phyloP scores from a whole-genome alignment of 2,329 filamentous ascomycete genomes.

The Fusarium neocosmosporiellum region DNA sequence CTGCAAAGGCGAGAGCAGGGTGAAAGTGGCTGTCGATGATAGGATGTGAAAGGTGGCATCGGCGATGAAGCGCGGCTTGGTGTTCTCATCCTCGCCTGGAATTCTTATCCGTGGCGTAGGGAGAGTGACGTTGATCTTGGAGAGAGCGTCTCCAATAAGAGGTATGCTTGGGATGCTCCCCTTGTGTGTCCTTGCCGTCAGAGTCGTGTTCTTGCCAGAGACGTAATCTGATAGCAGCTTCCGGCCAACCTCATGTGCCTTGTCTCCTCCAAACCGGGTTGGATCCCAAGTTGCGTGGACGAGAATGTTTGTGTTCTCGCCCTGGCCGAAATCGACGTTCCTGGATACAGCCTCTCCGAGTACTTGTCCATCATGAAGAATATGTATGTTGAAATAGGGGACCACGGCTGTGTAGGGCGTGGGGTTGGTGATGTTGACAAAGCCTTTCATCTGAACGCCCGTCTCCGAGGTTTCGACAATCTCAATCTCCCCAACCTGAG shows the following conservation, averaged over 20 bases:
- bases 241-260: constrained; percentile 71
- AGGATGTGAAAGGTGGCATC: constrained; percentile 88
- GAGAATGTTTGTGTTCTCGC: constrained; percentile 76
- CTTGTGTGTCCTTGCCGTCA: constrained; percentile 78
- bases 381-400: constrained; percentile 82
- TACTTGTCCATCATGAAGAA: constrained; percentile 77
- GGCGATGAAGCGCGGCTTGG: constrained; percentile 76
- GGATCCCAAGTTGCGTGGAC: constrained; percentile 83
- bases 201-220: constrained; percentile 85
- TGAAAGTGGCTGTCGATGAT: constrained; percentile 87
- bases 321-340: constrained; percentile 72
- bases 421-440: constrained; percentile 89
- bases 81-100: constrained; percentile 59
- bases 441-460: constrained; percentile 76
- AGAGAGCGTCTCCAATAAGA: constrained; percentile 77
- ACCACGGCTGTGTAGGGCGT: constrained; percentile 85
- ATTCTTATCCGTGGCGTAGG: constrained; percentile 74
- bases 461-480: constrained; percentile 78
- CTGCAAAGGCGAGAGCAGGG: constrained; percentile 80
- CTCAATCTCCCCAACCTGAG: constrained; percentile 76
- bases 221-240: constrained; percentile 87
- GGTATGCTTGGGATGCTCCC: constrained; percentile 80
- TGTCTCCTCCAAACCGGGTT: constrained; percentile 66
- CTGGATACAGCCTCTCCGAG: constrained; percentile 79
- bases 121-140: constrained; percentile 76